Evolutionary conservation across 495 filamentous ascomycete genomes (phyloP).

Genomic region (Polyplosphaeria fusca): DNA sequence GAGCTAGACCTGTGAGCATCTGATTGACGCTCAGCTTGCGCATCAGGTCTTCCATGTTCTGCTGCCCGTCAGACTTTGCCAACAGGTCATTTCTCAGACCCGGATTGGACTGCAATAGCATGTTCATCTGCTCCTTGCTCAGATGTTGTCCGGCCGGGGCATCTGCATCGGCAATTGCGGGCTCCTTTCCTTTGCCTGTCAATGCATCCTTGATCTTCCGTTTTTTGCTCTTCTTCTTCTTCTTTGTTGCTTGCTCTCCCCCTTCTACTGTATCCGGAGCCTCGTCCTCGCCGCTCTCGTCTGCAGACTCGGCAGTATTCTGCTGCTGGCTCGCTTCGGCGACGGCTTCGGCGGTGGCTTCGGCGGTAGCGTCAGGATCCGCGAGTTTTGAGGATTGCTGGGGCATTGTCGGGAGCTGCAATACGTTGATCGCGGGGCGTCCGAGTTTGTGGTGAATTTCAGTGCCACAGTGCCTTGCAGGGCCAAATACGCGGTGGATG

Average conservation of each 20-base stretch:
- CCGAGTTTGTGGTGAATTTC: no score
- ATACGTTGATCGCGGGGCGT: no score
- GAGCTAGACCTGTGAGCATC: conserved; percentile 72
- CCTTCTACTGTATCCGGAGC: conserved; percentile 18
- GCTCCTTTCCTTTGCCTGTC: conserved; percentile 22
- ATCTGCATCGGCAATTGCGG: neutral
- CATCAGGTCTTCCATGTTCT: conserved; percentile 57
- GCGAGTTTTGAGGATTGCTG: conserved; percentile 29
- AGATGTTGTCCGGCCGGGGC: conserved; percentile 25
- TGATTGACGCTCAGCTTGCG: conserved; percentile 72
- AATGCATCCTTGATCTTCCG: conserved; percentile 45
- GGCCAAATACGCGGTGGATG: no score
- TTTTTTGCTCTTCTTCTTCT: conserved; percentile 45
- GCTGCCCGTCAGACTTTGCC: conserved; percentile 36
- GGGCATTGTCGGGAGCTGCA: conserved; percentile 19
- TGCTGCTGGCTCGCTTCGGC: conserved; percentile 23
- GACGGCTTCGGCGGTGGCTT: conserved; percentile 21
- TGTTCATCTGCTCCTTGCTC: conserved; percentile 36
- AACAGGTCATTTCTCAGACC: conserved; percentile 56
- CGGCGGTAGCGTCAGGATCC: conserved; percentile 23
- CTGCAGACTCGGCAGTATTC: conserved; percentile 15
- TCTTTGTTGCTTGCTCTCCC: conserved; percentile 27
- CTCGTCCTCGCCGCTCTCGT: conserved; percentile 26
- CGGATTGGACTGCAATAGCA: conserved; percentile 59
- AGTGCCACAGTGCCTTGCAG: no score